phyloP scores from a whole-genome alignment of 805 yeast genomes.

The Diddensiella santjacobensis region DNA sequence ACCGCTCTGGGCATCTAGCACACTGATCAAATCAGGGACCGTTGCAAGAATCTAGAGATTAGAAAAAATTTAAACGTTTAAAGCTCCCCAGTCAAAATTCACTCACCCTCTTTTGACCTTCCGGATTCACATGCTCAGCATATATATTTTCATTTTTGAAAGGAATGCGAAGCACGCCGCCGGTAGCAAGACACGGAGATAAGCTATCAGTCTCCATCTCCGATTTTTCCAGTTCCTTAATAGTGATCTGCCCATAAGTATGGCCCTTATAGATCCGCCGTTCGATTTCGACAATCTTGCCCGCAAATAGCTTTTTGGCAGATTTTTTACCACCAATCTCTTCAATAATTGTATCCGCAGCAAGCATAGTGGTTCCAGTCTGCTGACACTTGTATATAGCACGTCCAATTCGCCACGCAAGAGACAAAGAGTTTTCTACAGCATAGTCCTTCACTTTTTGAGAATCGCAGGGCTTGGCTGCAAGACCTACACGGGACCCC shows the following conservation, averaged over 20 bases:
- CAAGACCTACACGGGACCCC: conserved; percentile 41
- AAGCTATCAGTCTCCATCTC: not conserved
- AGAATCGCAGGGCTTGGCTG: conserved; percentile 35
- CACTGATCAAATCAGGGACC: conserved; percentile 47
- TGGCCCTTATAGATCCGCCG: conserved; percentile 42
- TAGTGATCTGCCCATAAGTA: conserved; percentile 43
- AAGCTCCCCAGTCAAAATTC: too few species aligned
- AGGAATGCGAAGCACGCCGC: conserved; percentile 32
- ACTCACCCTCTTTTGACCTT: conserved; percentile 28
- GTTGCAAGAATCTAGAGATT: conserved; percentile 34
- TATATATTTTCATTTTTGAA: conserved; percentile 48
- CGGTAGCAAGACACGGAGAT: not conserved
- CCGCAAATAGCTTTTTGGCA: conserved; percentile 38
- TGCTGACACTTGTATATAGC: conserved; percentile 41
- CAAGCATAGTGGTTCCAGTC: conserved; percentile 34
- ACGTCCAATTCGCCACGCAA: conserved; percentile 48
- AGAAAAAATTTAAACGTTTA: too few species aligned
- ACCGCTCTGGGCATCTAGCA: conserved; percentile 41
- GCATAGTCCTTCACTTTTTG: conserved; percentile 30
- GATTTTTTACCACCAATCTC: conserved; percentile 34
- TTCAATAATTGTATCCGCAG: conserved; percentile 38
- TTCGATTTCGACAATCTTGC: conserved; percentile 45
- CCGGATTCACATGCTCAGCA: conserved; percentile 26
- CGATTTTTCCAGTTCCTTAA: conserved; percentile 25
- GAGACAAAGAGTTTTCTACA: conserved; percentile 37